A percentile compares a stretch with the other conserved stretches of the same genome.
phyloP scores from a whole-genome alignment of 2,329 filamentous ascomycete genomes.

The Trichoderma koningiopsis region DNA sequence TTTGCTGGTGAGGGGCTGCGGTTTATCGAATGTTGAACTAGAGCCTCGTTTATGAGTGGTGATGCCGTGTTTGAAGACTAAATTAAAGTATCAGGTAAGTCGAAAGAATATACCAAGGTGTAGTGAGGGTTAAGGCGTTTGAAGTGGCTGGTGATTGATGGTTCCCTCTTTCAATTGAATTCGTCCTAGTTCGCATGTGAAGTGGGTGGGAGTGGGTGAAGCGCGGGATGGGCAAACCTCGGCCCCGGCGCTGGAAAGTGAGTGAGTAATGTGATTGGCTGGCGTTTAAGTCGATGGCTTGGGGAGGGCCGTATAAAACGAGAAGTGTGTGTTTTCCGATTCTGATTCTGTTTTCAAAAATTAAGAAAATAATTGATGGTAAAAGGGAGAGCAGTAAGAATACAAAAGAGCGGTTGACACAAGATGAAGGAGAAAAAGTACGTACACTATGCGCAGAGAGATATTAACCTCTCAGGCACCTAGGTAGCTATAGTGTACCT shows the following conservation, averaged over 20 bases:
- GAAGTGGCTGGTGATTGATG: not conserved
- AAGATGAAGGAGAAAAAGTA: not conserved
- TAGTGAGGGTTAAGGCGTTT: not conserved
- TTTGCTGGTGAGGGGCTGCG: not conserved
- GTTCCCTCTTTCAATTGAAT: not conserved
- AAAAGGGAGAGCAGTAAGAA: not conserved
- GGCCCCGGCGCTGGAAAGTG: not conserved
- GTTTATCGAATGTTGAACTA: not conserved
- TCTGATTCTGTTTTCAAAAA: not conserved
- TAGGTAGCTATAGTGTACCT: no score
- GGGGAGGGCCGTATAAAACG: not conserved
- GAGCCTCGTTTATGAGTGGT: not conserved
- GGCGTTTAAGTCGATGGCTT: conserved; percentile 8
- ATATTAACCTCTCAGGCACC: no score
- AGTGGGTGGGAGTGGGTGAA: conserved; percentile 12
- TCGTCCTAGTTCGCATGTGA: not conserved
- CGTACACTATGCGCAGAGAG: not conserved
- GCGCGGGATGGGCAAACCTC: conserved; percentile 20
- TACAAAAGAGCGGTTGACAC: not conserved
- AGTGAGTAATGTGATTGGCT: conserved; percentile 3
- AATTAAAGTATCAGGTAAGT: no score
- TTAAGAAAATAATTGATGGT: not conserved
- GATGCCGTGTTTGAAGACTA: not conserved
- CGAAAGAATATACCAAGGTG: not conserved
- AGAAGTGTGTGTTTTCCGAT: not conserved